These are phyloP conservation scores for Westerdykella sp. DNA, from an alignment of 2,329 filamentous ascomycete species.

Conservation along the genomic window DNA sequence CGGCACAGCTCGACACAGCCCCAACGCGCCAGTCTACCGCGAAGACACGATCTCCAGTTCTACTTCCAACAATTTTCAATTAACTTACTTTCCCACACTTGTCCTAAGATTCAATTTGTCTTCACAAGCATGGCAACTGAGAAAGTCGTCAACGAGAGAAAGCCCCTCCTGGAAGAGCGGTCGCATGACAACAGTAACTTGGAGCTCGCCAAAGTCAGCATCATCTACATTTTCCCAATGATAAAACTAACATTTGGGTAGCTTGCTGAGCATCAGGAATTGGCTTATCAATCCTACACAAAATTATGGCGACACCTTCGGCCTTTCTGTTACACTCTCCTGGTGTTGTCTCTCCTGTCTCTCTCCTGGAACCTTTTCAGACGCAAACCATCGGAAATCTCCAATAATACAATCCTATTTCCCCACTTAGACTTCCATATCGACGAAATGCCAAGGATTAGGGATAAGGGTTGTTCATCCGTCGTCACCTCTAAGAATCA, in stretches of 20 bases:
- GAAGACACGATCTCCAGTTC: no score
- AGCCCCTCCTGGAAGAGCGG: neutral
- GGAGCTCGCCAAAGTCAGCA: slow-evolving; percentile 2
- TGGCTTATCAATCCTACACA: neutral
- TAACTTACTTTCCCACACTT: no score
- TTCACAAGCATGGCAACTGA: neutral
- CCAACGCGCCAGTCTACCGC: no score
- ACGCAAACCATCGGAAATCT: neutral
- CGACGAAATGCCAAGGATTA: neutral
- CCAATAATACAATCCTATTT: neutral
- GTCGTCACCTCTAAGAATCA: neutral
- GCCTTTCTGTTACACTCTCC: no score
- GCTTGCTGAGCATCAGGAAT: neutral
- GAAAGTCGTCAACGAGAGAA: neutral
- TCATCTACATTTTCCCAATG: neutral
- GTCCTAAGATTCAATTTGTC: neutral
- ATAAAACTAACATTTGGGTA: slow-evolving; percentile 1
- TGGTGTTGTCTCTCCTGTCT: no score
- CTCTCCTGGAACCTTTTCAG: no score
- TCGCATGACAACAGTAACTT: neutral
- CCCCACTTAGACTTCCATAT: slow-evolving; percentile 1
- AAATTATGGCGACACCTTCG: neutral
- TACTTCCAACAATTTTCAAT: no score
- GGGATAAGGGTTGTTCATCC: slow-evolving; percentile 4
- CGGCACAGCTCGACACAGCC: neutral